Base-by-base conservation (phyloP, 352 stramenopile species). In the Globisporangium barbulae region DNA sequence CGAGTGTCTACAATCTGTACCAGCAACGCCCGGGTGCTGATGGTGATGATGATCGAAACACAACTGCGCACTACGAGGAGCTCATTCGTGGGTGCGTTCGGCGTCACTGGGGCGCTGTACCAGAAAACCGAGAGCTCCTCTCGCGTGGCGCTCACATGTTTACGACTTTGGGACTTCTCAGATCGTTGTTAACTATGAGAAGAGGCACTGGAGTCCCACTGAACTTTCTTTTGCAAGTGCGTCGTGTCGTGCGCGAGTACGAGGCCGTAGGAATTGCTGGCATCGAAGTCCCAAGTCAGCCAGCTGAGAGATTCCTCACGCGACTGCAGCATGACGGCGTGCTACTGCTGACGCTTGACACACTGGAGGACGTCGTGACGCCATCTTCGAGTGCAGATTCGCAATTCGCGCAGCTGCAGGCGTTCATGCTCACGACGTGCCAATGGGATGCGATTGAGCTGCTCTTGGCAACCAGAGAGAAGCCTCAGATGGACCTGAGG, bases 131-230 rank as follows among this genome's bases (percentile, higher is more conserved):
- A 12, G 44, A 66, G 3, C 33, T 89, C 0, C 47, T 84, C 47
- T 72, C 78, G 5, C 64, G 64, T 35, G 79, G 81, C 3, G 55
- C 67, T 3, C 72, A 87, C 62, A 71, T 78, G 57, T 82, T 89
- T 49, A 61, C 73, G 0, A 70, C 67, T 48, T 22, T 90, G 49
- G 81, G 81, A 5, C 53, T 78, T 8, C 49, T 77, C 42, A 57
- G 75, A 8, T 60, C 62, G 7, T 63, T 90, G 15, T 19, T 88
- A 0, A 13, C 5, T 30, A 30, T 12, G 7, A 56, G 64, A 35
- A 60, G 61, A 1, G 35, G 67, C 7, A 50, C 6, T 41, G 76
- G 79, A 33, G 37, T 83, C 19, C 70, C 81, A 1, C 15, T 77
- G 19, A 42, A 19, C 1, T 70, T 85, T 33, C 58, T 90, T 0